A percentile compares a stretch with the other conserved stretches of the same genome.
Evolutionary conservation across 139 green algal genomes (phyloP).

Genomic region (Edaphochlamys debaryana): DNA sequence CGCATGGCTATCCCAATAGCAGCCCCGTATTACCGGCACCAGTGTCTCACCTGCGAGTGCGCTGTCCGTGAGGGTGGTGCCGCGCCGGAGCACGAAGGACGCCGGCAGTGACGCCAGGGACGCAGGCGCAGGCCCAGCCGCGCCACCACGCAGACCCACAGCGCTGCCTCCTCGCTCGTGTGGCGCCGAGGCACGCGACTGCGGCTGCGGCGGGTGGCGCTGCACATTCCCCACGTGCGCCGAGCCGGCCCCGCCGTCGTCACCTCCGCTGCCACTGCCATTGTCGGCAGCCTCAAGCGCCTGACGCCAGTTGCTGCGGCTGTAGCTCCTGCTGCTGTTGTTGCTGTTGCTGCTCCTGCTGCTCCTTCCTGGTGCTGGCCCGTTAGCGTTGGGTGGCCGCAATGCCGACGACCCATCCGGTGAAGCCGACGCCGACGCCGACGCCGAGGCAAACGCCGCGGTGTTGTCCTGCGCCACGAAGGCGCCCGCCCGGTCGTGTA

Average conservation of each 20-base stretch:
- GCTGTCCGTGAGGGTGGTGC: conserved; percentile 26
- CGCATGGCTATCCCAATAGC: too few relatives aligned
- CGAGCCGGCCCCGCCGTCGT: background rate
- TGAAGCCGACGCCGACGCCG: background rate
- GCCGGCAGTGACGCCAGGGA: background rate
- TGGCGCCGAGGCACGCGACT: too few relatives aligned
- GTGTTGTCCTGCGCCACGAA: conserved; percentile 26
- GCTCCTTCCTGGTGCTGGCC: too few relatives aligned
- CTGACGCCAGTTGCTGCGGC: background rate
- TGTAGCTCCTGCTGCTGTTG: background rate
- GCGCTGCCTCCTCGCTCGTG: background rate
- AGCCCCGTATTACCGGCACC: too few relatives aligned
- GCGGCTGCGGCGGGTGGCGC: background rate
- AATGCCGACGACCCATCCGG: background rate
- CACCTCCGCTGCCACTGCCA: too few relatives aligned
- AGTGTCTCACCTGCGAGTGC: background rate
- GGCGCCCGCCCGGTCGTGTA: background rate
- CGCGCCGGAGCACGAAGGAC: conserved; percentile 18
- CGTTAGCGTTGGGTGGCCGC: background rate
- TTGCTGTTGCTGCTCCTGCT: background rate
- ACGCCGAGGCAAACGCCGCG: background rate
- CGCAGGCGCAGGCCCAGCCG: too few relatives aligned
- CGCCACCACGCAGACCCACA: too few relatives aligned
- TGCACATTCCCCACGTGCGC: background rate
- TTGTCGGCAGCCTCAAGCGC: conserved; percentile 11